phyloP scores from a whole-genome alignment of 306 rosid species.

The Ziziphus jujuba region DNA sequence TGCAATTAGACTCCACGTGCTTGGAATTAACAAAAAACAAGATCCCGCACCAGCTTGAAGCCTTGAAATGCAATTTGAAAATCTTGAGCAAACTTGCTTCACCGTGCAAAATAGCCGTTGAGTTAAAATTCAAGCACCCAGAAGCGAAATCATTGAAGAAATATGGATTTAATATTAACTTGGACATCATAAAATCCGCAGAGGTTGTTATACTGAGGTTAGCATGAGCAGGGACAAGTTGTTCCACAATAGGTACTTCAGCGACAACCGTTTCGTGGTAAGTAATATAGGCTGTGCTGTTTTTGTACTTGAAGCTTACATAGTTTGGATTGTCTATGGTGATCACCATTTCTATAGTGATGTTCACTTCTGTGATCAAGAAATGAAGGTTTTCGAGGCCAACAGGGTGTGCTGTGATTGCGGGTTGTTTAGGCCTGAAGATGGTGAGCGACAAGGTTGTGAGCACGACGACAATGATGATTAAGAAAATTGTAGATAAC shows the following conservation, averaged over 20 bases:
- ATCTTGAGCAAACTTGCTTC: conserved; percentile 38
- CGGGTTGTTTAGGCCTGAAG: conserved; percentile 44
- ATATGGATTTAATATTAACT: not conserved
- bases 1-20: conserved; percentile 32
- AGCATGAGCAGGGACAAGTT: conserved; percentile 14
- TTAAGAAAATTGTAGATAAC: conserved; percentile 18
- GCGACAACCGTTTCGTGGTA: conserved; percentile 14
- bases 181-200: conserved; percentile 6
- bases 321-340: conserved; percentile 33
- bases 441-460: conserved; percentile 35
- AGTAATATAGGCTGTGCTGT: conserved; percentile 4
- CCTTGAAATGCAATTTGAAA: conserved; percentile 37
- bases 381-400: too few species aligned
- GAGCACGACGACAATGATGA: conserved; percentile 19
- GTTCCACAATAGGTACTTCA: conserved; percentile 10
- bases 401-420: conserved; percentile 24
- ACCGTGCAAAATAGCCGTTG: conserved; percentile 36
- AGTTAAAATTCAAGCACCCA: conserved; percentile 37
- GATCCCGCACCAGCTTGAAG: conserved; percentile 34
- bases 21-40: conserved; percentile 13
- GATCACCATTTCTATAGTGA: conserved; percentile 34
- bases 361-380: conserved; percentile 6
- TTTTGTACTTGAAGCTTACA: conserved; percentile 19
- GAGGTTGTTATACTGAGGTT: conserved; percentile 9
- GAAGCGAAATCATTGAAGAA: not conserved